These are phyloP conservation scores for Amylocystis lapponica DNA, from an alignment of 768 basidiomycete genomes.

Conservation along the genomic window DNA sequence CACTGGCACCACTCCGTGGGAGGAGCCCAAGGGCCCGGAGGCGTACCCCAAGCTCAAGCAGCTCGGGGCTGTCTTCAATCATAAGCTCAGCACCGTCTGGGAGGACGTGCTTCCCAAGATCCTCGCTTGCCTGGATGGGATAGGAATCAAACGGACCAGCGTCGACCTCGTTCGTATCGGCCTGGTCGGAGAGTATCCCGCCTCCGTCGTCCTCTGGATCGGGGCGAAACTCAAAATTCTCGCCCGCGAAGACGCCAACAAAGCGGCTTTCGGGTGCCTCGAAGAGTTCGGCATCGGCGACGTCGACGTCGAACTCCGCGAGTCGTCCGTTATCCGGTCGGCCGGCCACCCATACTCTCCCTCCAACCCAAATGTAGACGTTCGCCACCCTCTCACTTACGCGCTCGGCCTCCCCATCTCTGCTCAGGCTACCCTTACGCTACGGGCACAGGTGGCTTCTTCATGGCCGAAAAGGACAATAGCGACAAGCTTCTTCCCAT, in stretches of 20 bases:
- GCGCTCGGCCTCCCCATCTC: conserved; percentile 33
- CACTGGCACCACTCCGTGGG: conserved; percentile 13
- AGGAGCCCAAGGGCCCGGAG: conserved; percentile 18
- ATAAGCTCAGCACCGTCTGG: conserved; percentile 18
- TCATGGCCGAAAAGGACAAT: not conserved
- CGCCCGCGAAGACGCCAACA: not conserved
- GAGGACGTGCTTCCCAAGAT: conserved; percentile 14
- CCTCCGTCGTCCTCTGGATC: not conserved
- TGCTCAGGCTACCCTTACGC: conserved; percentile 4
- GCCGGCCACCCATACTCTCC: not conserved
- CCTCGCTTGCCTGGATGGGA: conserved; percentile 6
- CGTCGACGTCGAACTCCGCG: conserved; percentile 4
- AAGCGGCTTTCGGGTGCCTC: not conserved
- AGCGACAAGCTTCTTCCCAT: conserved; percentile 1
- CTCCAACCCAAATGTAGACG: not conserved
- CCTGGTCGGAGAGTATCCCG: conserved; percentile 3
- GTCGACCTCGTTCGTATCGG: conserved; percentile 20
- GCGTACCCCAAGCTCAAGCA: conserved; percentile 19
- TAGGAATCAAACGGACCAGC: conserved; percentile 14
- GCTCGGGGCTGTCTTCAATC: conserved; percentile 18
- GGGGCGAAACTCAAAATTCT: not conserved
- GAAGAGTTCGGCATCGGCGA: not conserved
- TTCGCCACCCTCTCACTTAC: conserved; percentile 26
- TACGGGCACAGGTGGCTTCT: conserved; percentile 1
- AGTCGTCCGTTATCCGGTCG: not conserved